These are phyloP conservation scores for Iberis amara DNA, from an alignment of 441 rosid species.

Conservation along the genomic window DNA sequence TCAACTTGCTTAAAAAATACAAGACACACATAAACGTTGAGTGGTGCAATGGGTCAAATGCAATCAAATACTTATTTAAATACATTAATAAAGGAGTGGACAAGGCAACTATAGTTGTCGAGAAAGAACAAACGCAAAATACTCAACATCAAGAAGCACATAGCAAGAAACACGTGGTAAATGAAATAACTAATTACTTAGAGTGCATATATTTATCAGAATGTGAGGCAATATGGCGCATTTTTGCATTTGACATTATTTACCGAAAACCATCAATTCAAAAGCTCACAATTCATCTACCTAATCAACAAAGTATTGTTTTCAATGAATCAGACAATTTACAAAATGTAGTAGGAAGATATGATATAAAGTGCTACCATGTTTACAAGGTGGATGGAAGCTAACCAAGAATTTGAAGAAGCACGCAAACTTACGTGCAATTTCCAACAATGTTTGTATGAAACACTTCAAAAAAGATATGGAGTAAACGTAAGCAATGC, in stretches of 20 bases:
- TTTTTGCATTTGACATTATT: conserved; percentile 21
- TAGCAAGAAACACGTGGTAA: neutral
- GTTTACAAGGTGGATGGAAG: conserved; percentile 17
- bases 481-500: neutral
- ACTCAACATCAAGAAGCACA: neutral
- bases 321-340: neutral
- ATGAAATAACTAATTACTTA: neutral
- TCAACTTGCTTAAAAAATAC: neutral
- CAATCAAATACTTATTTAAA: neutral
- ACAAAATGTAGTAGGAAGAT: neutral
- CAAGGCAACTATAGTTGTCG: neutral
- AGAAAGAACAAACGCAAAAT: neutral
- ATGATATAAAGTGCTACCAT: neutral
- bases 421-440: neutral
- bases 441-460: neutral
- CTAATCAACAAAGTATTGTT: neutral
- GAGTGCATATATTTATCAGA: neutral
- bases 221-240: neutral
- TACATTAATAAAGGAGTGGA: conserved; percentile 1
- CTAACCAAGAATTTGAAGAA: neutral
- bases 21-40: conserved; percentile 21
- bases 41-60: too few relatives aligned
- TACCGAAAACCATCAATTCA: conserved; percentile 3
- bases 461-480: neutral
- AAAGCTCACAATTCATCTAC: conserved; percentile 13